These are phyloP conservation scores for Pythium coloratum DNA, from an alignment of 352 stramenopile genomes.

Conservation along the genomic window DNA sequence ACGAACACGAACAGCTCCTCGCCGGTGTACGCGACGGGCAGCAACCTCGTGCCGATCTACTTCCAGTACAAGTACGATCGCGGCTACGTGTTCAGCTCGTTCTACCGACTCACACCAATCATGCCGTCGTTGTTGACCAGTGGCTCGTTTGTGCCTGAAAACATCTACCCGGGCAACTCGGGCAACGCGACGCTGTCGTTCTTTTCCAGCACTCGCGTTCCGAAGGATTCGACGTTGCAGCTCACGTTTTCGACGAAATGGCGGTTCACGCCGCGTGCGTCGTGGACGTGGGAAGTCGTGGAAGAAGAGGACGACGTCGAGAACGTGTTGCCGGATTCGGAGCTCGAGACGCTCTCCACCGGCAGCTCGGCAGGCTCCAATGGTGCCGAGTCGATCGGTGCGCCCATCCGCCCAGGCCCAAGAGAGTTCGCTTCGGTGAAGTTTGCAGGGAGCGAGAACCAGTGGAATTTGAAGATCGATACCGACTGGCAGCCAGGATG, in stretches of 20 bases:
- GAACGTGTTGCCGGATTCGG: not conserved
- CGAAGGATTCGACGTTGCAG: slow-evolving; percentile 46
- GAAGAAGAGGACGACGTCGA: slow-evolving; percentile 5
- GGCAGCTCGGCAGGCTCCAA: not conserved
- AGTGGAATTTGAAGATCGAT: slow-evolving; percentile 57
- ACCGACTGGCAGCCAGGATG: slow-evolving; percentile 65
- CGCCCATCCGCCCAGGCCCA: slow-evolving; percentile 1
- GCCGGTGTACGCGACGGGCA: slow-evolving; percentile 46
- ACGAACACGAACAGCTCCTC: slow-evolving; percentile 30
- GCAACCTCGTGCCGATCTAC: slow-evolving; percentile 68
- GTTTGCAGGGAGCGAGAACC: slow-evolving; percentile 39
- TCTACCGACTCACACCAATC: slow-evolving; percentile 56
- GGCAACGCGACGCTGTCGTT: slow-evolving; percentile 78
- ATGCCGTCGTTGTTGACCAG: slow-evolving; percentile 53
- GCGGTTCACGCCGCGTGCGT: slow-evolving; percentile 49
- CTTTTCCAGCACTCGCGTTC: slow-evolving; percentile 66
- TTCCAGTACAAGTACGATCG: slow-evolving; percentile 77
- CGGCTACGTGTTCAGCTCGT: slow-evolving; percentile 70
- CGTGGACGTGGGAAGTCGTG: slow-evolving; percentile 56
- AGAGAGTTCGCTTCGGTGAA: slow-evolving; percentile 13
- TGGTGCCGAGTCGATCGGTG: not conserved
- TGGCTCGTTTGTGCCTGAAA: slow-evolving; percentile 77
- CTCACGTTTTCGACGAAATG: slow-evolving; percentile 65
- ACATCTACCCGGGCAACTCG: slow-evolving; percentile 82
- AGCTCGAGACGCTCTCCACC: not conserved